Conservation (phyloP, 441 rosid genomes). For the Croton setiger region DNA sequence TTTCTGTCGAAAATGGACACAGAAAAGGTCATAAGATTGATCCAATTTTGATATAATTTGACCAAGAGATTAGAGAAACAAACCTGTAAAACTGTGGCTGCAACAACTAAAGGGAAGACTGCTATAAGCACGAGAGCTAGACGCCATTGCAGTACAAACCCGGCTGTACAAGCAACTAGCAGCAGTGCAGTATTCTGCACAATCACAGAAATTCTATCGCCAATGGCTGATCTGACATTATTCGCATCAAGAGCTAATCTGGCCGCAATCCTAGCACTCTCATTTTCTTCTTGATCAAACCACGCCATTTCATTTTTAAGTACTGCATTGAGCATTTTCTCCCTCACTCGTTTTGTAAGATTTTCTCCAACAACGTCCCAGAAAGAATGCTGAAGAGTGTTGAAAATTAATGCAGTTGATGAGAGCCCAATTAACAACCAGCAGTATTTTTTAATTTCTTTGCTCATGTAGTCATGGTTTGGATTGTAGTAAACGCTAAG, state of each 20-base stretch:
- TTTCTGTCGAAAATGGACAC: constrained; percentile 54
- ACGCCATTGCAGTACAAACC: constrained; percentile 98
- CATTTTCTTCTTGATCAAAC: constrained; percentile 98
- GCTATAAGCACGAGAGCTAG: constrained; percentile 95
- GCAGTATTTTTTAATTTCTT: constrained; percentile 84
- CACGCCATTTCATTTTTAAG: constrained; percentile 99
- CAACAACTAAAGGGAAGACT: constrained; percentile 93
- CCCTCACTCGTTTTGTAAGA: constrained; percentile 94
- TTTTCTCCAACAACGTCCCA: constrained; percentile 99
- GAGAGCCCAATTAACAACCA: constrained; percentile 89
- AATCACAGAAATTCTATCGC: constrained; percentile 89
- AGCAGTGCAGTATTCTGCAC: constrained; percentile 91
- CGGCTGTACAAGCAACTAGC: constrained; percentile 96
- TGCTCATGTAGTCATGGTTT: constrained; percentile 71
- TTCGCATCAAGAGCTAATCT: constrained; percentile 95
- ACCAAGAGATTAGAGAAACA: constrained; percentile 17
- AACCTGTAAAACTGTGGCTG: constrained; percentile 97
- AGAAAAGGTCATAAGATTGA: background rate
- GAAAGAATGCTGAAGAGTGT: constrained; percentile 91
- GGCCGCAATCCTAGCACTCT: constrained; percentile 90
- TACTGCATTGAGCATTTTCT: constrained; percentile 85
- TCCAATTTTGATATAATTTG: no score
- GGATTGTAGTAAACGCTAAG: constrained; percentile 84
- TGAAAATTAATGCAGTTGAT: constrained; percentile 81
- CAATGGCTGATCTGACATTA: constrained; percentile 95